Evolutionary conservation across 1,284 basidiomycete genomes (phyloP).

Genomic region (Rugosomyces carneus): DNA sequence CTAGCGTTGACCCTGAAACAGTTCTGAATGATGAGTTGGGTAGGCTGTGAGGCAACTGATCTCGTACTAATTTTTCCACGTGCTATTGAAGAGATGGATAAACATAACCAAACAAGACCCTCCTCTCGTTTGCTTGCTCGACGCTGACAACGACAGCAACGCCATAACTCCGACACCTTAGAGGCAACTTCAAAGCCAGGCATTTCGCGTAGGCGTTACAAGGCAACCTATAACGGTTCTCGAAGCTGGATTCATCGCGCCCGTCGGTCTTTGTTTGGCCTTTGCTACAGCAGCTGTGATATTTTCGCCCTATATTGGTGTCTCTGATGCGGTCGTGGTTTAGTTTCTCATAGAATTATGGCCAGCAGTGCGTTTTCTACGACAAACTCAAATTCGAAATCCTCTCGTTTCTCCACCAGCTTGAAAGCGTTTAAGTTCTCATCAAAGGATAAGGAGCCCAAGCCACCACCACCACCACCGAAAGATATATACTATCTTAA

Average conservation of each 20-base stretch:
- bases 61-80: background rate
- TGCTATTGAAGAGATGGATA: background rate
- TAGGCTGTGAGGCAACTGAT: background rate
- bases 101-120: conserved; percentile 3
- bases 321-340: conserved; percentile 10
- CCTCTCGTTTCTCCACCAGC: conserved; percentile 50
- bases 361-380: conserved; percentile 21
- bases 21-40: background rate
- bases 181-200: background rate
- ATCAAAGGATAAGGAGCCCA: conserved; percentile 25
- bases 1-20: background rate
- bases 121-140: background rate
- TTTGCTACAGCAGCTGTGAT: background rate
- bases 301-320: background rate
- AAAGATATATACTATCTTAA: conserved; percentile 56
- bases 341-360: conserved; percentile 17
- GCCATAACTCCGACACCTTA: background rate
- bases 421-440: conserved; percentile 50
- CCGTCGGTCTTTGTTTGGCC: background rate
- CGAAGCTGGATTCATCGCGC: background rate
- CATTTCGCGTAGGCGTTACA: background rate
- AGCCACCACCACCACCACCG: conserved; percentile 57
- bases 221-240: background rate
- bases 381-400: conserved; percentile 16
- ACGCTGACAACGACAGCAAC: conserved; percentile 6